These are phyloP conservation scores for Penium margaritaceum DNA, from an alignment of 139 green algal species.

Conservation along the genomic window DNA sequence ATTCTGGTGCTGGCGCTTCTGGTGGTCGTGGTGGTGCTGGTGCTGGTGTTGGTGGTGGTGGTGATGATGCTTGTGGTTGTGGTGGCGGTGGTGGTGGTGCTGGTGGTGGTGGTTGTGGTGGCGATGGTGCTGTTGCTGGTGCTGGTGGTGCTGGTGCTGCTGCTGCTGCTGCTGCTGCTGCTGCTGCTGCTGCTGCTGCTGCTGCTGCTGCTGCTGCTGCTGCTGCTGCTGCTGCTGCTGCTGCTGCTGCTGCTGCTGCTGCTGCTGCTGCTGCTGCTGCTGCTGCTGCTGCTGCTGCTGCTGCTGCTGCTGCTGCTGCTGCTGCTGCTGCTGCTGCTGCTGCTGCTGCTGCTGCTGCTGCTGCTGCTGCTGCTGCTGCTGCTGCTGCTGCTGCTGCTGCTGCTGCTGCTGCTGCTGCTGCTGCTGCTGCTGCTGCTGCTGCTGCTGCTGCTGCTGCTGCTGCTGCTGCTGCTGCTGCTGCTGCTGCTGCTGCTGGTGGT, in stretches of 20 bases:
- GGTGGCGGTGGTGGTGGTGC: no score
- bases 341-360: conserved; percentile 2
- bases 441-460: conserved; percentile 1
- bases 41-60: no score
- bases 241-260: conserved; percentile 2
- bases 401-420: conserved; percentile 2
- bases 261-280: background rate
- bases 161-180: conserved; percentile 2
- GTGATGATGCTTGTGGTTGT: no score
- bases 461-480: conserved; percentile 2
- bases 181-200: conserved; percentile 2
- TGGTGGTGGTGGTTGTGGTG: no score
- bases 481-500: background rate
- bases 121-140: no score
- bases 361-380: conserved; percentile 2
- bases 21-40: no score
- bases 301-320: conserved; percentile 2
- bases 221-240: conserved; percentile 2
- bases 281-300: conserved; percentile 2
- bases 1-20: no score
- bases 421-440: conserved; percentile 2
- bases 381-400: conserved; percentile 1
- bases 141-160: no score
- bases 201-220: conserved; percentile 1
- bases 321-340: conserved; percentile 1